These are phyloP conservation scores for Keithomyces neogunnii DNA, from an alignment of 2,329 filamentous ascomycete species.

Conservation along the genomic window DNA sequence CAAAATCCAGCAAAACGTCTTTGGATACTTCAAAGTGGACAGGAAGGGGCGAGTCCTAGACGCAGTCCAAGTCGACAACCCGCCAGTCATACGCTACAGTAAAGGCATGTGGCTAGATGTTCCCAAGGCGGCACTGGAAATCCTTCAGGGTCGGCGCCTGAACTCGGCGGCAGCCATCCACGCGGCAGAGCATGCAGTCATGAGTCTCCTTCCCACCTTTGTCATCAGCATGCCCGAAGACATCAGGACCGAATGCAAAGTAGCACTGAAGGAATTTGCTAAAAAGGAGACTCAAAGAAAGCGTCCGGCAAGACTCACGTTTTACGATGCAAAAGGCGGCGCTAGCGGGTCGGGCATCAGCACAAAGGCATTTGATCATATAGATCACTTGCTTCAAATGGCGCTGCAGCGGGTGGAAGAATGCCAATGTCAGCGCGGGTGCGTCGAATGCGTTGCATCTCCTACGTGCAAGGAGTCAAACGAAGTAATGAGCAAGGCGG, in stretches of 20 bases:
- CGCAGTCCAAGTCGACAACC: conserved; percentile 87
- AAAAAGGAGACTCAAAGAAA: conserved; percentile 62
- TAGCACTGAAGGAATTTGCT: conserved; percentile 78
- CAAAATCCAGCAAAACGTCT: conserved; percentile 79
- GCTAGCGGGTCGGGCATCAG: conserved; percentile 76
- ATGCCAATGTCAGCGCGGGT: conserved; percentile 73
- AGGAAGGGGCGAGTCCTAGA: conserved; percentile 77
- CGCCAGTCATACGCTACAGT: conserved; percentile 73
- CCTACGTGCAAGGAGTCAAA: conserved; percentile 81
- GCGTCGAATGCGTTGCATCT: conserved; percentile 81
- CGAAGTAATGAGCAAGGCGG: conserved; percentile 88
- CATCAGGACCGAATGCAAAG: conserved; percentile 90
- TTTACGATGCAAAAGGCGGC: conserved; percentile 93
- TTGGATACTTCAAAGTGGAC: conserved; percentile 97
- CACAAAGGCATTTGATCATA: conserved; percentile 87
- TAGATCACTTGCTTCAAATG: conserved; percentile 68
- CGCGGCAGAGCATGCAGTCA: conserved; percentile 84
- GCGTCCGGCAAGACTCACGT: conserved; percentile 78
- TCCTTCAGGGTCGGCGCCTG: conserved; percentile 62
- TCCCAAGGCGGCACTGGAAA: conserved; percentile 67
- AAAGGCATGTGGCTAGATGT: conserved; percentile 97
- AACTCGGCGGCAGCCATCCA: conserved; percentile 88
- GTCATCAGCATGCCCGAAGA: conserved; percentile 86
- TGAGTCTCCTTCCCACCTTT: conserved; percentile 82
- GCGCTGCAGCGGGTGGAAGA: conserved; percentile 68